Evolutionary conservation across 768 basidiomycete genomes (phyloP), one percentile per base, ranked within the genome.

Genomic region (Antrodiella citrinella): DNA sequence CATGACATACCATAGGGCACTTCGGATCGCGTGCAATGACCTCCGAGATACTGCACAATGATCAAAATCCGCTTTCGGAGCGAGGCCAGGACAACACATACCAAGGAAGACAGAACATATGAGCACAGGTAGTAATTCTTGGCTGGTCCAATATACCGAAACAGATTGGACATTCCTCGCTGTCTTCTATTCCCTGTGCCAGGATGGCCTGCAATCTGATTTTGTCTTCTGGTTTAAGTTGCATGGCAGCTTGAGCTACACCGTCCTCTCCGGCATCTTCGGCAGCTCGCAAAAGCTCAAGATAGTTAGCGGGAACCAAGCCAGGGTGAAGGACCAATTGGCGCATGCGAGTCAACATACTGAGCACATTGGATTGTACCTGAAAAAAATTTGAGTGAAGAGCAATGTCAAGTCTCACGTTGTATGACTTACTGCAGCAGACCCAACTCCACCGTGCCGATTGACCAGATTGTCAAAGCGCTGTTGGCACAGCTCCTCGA

Each of bases 301-400:
- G 62, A 58, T 91, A 93, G 53, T 80, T 72, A 5, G 68, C 54
- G 3, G 91, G 91, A 45, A 91, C 69, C 21, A 94, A 72, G 1
- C 78, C 80, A 0, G 90, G 86, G 59, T 93, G 88, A 21, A 91
- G 75, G 15, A 77, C 84, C 18, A 92, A 68, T 65, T 94, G 91
- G 24, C 91, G 80, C 63, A 94, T 71, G 15, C 91, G 84, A 5
- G 89, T 91, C n/a, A 92, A 75, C 75, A 92, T 81, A 53, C 84
- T 83, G 30, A 91, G 65, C 12, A 89, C 80, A 57, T 84, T 83
- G 1, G 79, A 78, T 51, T 82, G 78, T 0, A 80, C 72, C 85
- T 88, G 53, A 18, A 51, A 35, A 35, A 7, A 7, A 15, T 7
- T 35, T 35, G 7, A 35, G 30, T 22, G n/a, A n/a, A n/a, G n/a